phyloP scores from a whole-genome alignment of 768 basidiomycete genomes.

The Lactifluus pinguis region DNA sequence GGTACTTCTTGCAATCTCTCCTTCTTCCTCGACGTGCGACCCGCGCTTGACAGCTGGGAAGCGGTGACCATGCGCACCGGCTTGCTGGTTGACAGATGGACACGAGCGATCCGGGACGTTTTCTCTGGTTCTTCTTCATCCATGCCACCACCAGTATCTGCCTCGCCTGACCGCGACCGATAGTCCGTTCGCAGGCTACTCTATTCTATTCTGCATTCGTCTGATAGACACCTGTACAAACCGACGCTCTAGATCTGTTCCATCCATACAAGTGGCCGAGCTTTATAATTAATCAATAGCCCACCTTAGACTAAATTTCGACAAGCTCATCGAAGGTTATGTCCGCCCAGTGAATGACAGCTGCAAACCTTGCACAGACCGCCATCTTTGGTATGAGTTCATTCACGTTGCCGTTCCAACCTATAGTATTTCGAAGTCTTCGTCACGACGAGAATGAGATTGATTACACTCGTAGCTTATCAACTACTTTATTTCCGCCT shows the following conservation, averaged over 20 bases:
- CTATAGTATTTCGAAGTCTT: neutral
- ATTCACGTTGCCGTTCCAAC: neutral
- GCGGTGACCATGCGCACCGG: conserved; percentile 76
- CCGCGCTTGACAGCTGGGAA: conserved; percentile 91
- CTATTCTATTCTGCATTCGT: neutral
- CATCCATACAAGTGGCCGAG: neutral
- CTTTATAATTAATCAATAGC: neutral
- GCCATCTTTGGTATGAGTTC: neutral
- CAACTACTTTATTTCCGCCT: conserved; percentile 42
- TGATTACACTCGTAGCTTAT: conserved; percentile 20
- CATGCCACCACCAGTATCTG: conserved; percentile 16
- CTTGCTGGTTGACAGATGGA: conserved; percentile 40
- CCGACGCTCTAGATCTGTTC: neutral
- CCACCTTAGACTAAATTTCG: neutral
- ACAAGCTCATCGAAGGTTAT: neutral
- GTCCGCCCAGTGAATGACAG: neutral
- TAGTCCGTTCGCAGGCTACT: neutral
- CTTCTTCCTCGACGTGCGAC: conserved; percentile 91
- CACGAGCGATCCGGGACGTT: neutral
- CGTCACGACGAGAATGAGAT: neutral
- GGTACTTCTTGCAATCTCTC: conserved; percentile 50
- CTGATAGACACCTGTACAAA: neutral
- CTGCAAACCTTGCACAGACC: neutral
- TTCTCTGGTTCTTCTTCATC: conserved; percentile 13
- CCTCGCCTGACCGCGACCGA: neutral